A percentile compares a stretch with the other conserved stretches of the same genome.
Conservation (phyloP, 768 basidiomycete species). For the Cystofilobasidium bisporidii region DNA sequence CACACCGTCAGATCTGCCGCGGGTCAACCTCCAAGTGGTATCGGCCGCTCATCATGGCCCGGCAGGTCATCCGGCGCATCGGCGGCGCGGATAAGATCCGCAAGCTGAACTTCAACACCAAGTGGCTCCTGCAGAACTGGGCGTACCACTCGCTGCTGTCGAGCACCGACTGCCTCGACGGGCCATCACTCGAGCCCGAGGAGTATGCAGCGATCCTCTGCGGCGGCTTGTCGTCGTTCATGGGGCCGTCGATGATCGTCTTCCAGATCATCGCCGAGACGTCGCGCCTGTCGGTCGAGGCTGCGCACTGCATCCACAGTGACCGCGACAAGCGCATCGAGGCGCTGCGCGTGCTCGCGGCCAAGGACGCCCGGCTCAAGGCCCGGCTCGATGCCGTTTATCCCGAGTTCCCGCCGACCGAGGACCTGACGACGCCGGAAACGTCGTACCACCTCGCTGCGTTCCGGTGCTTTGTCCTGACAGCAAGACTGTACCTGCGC, state of each 20-base stretch:
- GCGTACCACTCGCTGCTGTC: conserved; percentile 25
- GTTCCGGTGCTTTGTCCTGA: conserved; percentile 24
- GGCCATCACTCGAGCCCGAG: conserved; percentile 26
- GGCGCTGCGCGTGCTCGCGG: conserved; percentile 23
- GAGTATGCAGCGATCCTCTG: conserved; percentile 24
- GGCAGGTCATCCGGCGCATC: conserved; percentile 19
- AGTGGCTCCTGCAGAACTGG: conserved; percentile 21
- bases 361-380: conserved; percentile 23
- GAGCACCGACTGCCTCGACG: conserved; percentile 19
- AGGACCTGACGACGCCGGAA: conserved; percentile 9
- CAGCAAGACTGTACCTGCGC: conserved; percentile 24
- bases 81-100: conserved; percentile 13
- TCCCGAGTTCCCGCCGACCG: conserved; percentile 15
- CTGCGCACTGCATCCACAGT: conserved; percentile 15
- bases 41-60: conserved; percentile 8
- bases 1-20: conserved; percentile 23
- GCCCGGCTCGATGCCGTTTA: conserved; percentile 26
- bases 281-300: conserved; percentile 21
- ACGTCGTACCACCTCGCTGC: conserved; percentile 25
- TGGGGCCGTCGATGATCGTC: conserved; percentile 20
- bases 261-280: conserved; percentile 28
- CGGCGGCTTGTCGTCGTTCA: conserved; percentile 16
- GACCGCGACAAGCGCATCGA: conserved; percentile 27
- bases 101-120: background rate
- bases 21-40: conserved; percentile 27